phyloP scores from a whole-genome alignment of 352 stramenopile genomes.

The Ophiocytium majus region DNA sequence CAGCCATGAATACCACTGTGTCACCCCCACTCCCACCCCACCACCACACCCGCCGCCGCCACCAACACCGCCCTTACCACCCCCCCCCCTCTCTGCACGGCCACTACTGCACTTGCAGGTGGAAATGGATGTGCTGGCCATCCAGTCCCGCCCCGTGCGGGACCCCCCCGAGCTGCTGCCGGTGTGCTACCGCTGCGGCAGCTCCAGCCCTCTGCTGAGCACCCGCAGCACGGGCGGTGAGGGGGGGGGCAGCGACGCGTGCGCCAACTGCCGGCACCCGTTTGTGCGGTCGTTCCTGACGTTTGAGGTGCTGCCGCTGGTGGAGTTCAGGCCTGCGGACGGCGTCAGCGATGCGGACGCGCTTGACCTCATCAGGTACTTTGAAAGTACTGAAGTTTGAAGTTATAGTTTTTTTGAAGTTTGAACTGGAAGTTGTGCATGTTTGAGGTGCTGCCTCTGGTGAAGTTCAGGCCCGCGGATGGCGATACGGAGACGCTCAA shows the following conservation, averaged over 20 bases:
- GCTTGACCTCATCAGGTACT: constrained; percentile 67
- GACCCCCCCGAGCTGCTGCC: constrained; percentile 87
- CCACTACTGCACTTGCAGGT: constrained; percentile 64
- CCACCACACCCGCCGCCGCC: no score
- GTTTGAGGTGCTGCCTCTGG: constrained; percentile 89
- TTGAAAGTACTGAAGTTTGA: no score
- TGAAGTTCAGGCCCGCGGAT: constrained; percentile 79
- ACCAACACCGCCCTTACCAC: no score
- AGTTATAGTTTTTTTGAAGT: no score
- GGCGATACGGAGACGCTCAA: constrained; percentile 75
- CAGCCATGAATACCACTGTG: no score
- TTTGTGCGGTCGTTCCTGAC: constrained; percentile 90
- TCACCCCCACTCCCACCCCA: no score
- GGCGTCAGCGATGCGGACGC: constrained; percentile 76
- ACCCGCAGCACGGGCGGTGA: background rate
- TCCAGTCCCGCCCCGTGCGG: constrained; percentile 69
- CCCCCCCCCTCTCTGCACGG: no score
- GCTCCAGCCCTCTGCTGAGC: constrained; percentile 85
- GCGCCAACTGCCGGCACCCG: constrained; percentile 83
- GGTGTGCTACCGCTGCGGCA: constrained; percentile 88
- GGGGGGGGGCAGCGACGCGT: constrained; percentile 75
- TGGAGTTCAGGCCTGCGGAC: constrained; percentile 79
- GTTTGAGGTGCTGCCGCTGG: constrained; percentile 89
- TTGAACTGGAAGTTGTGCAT: no score
- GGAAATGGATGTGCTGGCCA: constrained; percentile 82